Evolutionary conservation across 768 basidiomycete species (phyloP).

Genomic region (Heimioporus sp.): DNA sequence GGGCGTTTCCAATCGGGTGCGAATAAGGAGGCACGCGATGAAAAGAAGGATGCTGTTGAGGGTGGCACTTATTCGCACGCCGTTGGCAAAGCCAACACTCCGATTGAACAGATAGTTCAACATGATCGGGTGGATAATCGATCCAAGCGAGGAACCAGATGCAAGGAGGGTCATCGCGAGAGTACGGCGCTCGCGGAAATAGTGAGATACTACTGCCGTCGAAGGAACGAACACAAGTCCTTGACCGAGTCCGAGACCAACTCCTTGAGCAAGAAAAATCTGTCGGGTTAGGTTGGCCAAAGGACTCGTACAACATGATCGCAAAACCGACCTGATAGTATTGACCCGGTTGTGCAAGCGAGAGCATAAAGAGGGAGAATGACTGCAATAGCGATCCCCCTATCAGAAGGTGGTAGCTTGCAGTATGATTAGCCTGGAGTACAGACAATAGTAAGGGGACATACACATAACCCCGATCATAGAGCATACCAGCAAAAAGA

Average conservation of each 20-base stretch:
- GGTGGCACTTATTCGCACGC: constrained; percentile 48
- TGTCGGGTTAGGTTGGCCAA: constrained; percentile 9
- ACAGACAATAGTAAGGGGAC: background rate
- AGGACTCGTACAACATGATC: background rate
- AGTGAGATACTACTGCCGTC: constrained; percentile 42
- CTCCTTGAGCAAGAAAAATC: constrained; percentile 50
- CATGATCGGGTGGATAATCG: constrained; percentile 27
- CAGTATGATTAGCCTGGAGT: background rate
- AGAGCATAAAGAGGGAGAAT: constrained; percentile 43
- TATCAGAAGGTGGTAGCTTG: constrained; percentile 44
- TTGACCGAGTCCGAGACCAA: constrained; percentile 43
- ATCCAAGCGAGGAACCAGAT: constrained; percentile 35
- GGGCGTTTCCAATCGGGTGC: constrained; percentile 39
- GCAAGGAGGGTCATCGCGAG: constrained; percentile 44
- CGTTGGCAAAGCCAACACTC: constrained; percentile 39
- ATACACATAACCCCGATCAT: constrained; percentile 54
- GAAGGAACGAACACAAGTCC: constrained; percentile 48
- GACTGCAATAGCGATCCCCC: constrained; percentile 44
- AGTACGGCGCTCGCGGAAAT: constrained; percentile 41
- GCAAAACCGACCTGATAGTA: constrained; percentile 42
- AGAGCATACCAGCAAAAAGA: constrained; percentile 42
- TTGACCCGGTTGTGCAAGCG: constrained; percentile 38
- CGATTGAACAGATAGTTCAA: constrained; percentile 28
- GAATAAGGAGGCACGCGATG: constrained; percentile 30
- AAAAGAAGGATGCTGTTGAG: constrained; percentile 38